Evolutionary conservation across 192 early-diverging fungal species (phyloP).

Genomic region (Coemansia sp.): DNA sequence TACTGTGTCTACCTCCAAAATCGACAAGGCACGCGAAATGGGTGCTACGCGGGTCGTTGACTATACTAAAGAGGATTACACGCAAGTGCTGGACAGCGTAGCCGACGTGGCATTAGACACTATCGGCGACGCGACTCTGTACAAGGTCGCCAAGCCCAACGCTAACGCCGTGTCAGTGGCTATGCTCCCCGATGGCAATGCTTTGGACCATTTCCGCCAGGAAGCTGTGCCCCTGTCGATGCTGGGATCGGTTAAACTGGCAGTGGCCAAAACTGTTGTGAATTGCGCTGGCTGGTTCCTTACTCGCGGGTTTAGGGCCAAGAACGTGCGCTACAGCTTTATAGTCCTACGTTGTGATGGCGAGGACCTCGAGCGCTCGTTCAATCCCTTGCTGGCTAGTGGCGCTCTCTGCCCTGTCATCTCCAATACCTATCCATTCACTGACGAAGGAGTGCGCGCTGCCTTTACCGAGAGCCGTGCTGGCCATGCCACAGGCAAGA

Average conservation of each 20-base stretch:
- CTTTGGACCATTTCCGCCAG: constrained; percentile 22
- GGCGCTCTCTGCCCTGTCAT: constrained; percentile 43
- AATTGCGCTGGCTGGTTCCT: constrained; percentile 13
- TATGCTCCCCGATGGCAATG: constrained; percentile 28
- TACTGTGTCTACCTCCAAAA: constrained; percentile 56
- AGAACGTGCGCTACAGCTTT: constrained; percentile 22
- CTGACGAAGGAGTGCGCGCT: constrained; percentile 33
- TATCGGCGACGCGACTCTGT: constrained; percentile 27
- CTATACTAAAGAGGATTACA: constrained; percentile 45
- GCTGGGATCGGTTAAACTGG: constrained; percentile 17
- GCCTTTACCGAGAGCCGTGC: constrained; percentile 45
- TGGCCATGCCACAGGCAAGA: constrained; percentile 58
- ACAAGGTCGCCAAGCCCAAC: constrained; percentile 33
- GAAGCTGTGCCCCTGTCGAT: constrained; percentile 8
- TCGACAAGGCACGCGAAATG: constrained; percentile 40
- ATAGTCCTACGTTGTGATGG: constrained; percentile 35
- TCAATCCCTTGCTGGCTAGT: constrained; percentile 46
- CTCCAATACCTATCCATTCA: constrained; percentile 48
- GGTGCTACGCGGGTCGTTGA: constrained; percentile 60
- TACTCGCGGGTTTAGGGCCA: constrained; percentile 31
- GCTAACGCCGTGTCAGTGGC: constrained; percentile 30
- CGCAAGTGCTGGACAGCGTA: constrained; percentile 19
- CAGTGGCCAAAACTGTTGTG: constrained; percentile 8
- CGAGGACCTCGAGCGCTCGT: constrained; percentile 33
- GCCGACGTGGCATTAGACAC: constrained; percentile 56